Evolutionary conservation across 2,329 filamentous ascomycete species (phyloP).

Genomic region (Trichoderma koningii): DNA sequence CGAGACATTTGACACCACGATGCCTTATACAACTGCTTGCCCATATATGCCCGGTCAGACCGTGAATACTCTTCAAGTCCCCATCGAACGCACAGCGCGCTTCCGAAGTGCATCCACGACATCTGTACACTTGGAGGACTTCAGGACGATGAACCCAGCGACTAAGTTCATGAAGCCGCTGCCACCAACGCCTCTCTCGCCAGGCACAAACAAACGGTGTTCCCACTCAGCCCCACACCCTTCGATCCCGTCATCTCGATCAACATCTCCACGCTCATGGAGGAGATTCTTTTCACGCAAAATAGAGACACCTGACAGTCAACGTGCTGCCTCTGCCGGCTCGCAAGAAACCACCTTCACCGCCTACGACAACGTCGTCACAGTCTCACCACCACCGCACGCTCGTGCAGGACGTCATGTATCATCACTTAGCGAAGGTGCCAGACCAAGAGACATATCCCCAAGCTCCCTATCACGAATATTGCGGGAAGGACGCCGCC

Average conservation of each 20-base stretch:
- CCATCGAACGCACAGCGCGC: conserved; percentile 64
- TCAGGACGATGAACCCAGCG: conserved; percentile 74
- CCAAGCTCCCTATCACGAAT: conserved; percentile 58
- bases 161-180: conserved; percentile 75
- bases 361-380: conserved; percentile 38
- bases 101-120: conserved; percentile 66
- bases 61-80: conserved; percentile 82
- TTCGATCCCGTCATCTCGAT: conserved; percentile 49
- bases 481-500: conserved; percentile 49
- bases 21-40: conserved; percentile 76
- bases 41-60: conserved; percentile 85
- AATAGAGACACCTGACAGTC: conserved; percentile 37
- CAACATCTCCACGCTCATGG: conserved; percentile 55
- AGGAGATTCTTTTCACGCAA: conserved; percentile 54
- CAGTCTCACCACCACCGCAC: conserved; percentile 32
- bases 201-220: conserved; percentile 4
- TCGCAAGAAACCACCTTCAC: conserved; percentile 31
- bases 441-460: conserved; percentile 54
- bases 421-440: conserved; percentile 41
- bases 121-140: conserved; percentile 59
- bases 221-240: conserved; percentile 36
- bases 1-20: conserved; percentile 72
- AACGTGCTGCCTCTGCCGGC: conserved; percentile 8
- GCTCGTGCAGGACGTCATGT: conserved; percentile 14
- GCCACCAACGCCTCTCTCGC: conserved; percentile 39